Percentiles rank a stretch among this genome's conserved stretches.
phyloP scores from a whole-genome alignment of 352 stramenopile genomes.

The Phytophthora megakarya region DNA sequence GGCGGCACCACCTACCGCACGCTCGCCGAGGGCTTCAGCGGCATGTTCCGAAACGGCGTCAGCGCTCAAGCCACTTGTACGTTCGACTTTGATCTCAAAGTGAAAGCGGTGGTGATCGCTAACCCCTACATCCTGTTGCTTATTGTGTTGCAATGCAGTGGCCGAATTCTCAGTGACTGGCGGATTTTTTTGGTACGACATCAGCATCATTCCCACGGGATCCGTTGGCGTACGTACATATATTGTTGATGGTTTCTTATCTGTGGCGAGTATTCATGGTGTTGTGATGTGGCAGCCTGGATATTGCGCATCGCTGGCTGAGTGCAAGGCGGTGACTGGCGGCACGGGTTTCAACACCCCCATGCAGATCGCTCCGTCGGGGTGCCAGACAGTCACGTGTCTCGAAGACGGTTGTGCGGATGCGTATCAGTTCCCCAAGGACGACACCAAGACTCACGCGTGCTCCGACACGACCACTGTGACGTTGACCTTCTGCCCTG shows the following conservation, averaged over 20 bases:
- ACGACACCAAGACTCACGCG: constrained; percentile 59
- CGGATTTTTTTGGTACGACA: constrained; percentile 49
- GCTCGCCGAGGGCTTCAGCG: constrained; percentile 46
- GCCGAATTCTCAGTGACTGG: constrained; percentile 45
- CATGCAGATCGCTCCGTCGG: constrained; percentile 59
- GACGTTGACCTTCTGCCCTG: constrained; percentile 56
- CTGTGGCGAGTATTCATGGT: neutral
- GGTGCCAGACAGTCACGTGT: constrained; percentile 57
- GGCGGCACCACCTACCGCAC: constrained; percentile 42
- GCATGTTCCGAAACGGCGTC: constrained; percentile 70
- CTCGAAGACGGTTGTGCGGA: constrained; percentile 57
- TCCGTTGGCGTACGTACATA: constrained; percentile 37
- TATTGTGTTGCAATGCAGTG: constrained; percentile 32
- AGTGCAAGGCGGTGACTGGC: constrained; percentile 58
- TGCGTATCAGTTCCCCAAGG: constrained; percentile 65
- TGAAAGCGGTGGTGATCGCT: neutral
- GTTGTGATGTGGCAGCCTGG: constrained; percentile 37
- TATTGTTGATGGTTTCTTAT: constrained; percentile 7
- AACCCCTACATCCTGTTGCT: neutral
- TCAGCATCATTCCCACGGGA: constrained; percentile 49
- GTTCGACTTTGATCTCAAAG: neutral
- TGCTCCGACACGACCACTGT: constrained; percentile 45
- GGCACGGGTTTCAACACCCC: constrained; percentile 69
- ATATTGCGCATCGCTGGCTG: constrained; percentile 46
- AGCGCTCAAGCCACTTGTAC: constrained; percentile 47